Evolutionary conservation across 768 basidiomycete species (phyloP).

Genomic region (Tricholoma hemisulphureum): DNA sequence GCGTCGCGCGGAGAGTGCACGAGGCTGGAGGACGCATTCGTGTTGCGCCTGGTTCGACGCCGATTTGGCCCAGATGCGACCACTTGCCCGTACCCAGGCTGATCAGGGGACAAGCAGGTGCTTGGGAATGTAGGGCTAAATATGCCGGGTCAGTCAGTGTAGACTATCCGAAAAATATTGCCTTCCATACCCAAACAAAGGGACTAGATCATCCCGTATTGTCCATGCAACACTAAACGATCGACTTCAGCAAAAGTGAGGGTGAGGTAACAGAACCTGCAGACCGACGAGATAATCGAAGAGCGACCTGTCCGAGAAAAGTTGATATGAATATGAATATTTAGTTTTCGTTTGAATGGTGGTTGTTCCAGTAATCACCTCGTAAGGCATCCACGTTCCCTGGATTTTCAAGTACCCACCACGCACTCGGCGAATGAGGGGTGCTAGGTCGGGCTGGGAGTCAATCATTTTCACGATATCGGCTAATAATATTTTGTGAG

Average conservation of each 20-base stretch:
- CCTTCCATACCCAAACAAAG: constrained; percentile 77
- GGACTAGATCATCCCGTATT: constrained; percentile 81
- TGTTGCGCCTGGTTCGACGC: constrained; percentile 56
- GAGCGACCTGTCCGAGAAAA: constrained; percentile 56
- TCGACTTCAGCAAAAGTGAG: constrained; percentile 5
- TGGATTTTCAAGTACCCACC: constrained; percentile 91
- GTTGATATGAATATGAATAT: constrained; percentile 4
- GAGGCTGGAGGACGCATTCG: constrained; percentile 34
- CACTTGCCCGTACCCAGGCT: constrained; percentile 84
- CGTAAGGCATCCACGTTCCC: constrained; percentile 93
- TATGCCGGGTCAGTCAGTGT: constrained; percentile 8
- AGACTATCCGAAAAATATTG: background rate
- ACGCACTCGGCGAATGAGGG: constrained; percentile 78
- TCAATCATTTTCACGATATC: constrained; percentile 94
- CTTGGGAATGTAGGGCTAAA: constrained; percentile 77
- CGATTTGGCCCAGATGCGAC: constrained; percentile 60
- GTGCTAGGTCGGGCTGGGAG: constrained; percentile 83
- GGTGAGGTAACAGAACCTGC: constrained; percentile 25
- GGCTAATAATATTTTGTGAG: constrained; percentile 43
- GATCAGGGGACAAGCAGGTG: constrained; percentile 81
- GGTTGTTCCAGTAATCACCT: constrained; percentile 53
- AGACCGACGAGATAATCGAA: constrained; percentile 76
- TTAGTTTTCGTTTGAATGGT: background rate
- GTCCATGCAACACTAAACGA: constrained; percentile 78
- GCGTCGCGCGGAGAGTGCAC: constrained; percentile 19